These are phyloP conservation scores for Phytophthora brassicae DNA, from an alignment of 352 stramenopile species.

Conservation along the genomic window DNA sequence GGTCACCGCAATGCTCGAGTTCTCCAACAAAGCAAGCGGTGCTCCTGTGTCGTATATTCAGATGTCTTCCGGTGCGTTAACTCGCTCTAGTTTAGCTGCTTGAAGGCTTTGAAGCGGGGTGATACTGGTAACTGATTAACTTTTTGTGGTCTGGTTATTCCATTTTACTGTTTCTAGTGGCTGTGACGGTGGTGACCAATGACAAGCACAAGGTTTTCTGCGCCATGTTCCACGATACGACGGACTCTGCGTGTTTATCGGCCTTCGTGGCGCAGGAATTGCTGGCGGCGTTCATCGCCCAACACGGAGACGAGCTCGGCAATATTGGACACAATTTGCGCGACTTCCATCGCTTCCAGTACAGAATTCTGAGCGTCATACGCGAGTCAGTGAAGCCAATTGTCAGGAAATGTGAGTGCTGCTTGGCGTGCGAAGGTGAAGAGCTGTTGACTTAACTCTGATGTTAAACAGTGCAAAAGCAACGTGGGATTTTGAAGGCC, in stretches of 20 bases:
- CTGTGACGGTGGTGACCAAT: conserved; percentile 89
- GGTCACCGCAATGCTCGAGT: conserved; percentile 92
- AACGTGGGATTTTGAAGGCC: conserved; percentile 86
- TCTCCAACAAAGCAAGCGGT: conserved; percentile 88
- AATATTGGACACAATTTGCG: conserved; percentile 89
- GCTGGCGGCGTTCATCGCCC: conserved; percentile 76
- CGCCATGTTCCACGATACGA: conserved; percentile 89
- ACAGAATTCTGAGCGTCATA: conserved; percentile 80
- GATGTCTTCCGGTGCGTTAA: conserved; percentile 65
- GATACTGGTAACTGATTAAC: conserved; percentile 2
- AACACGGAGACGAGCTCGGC: conserved; percentile 76
- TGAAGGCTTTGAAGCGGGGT: background rate
- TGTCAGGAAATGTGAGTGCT: conserved; percentile 71
- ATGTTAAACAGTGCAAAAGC: conserved; percentile 72
- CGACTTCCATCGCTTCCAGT: conserved; percentile 91
- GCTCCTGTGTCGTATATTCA: conserved; percentile 91
- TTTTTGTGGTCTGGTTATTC: background rate
- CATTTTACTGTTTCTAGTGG: conserved; percentile 45
- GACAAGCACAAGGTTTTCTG: conserved; percentile 91
- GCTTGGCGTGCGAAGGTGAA: background rate
- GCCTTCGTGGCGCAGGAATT: conserved; percentile 89
- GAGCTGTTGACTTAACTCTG: conserved; percentile 5
- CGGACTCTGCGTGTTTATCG: conserved; percentile 76
- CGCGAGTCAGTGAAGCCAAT: conserved; percentile 85
- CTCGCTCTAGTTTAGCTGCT: conserved; percentile 7